Conservation (phyloP, 495 filamentous ascomycete species). For the Lasiosphaeria ovina region DNA sequence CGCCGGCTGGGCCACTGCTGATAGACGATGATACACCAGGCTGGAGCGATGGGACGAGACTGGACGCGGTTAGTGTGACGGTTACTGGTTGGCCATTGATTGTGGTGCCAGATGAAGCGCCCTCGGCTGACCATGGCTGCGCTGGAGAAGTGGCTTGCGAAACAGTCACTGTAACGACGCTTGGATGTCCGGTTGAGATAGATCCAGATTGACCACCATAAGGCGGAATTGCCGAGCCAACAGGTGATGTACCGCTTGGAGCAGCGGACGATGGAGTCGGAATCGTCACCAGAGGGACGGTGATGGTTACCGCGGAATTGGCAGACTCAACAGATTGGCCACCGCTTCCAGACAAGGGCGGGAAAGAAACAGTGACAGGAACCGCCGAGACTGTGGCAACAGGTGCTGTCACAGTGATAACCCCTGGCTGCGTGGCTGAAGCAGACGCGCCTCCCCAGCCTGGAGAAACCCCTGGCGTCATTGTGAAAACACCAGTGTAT, state of each 20-base stretch:
- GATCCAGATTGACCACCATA: constrained; percentile 6
- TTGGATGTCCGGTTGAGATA: constrained; percentile 4
- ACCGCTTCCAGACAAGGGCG: constrained; percentile 2
- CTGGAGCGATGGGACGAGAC: neutral
- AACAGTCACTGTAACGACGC: constrained; percentile 5
- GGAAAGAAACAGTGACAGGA: constrained; percentile 5
- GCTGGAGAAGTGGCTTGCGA: neutral
- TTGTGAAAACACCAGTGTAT: constrained; percentile 20
- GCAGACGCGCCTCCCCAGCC: neutral
- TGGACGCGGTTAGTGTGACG: neutral
- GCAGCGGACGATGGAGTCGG: constrained; percentile 1
- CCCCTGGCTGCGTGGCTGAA: neutral
- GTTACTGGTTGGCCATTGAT: neutral
- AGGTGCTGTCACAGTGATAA: neutral
- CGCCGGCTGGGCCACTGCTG: neutral
- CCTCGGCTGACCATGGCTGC: neutral
- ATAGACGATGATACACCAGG: neutral
- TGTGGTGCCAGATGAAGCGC: neutral
- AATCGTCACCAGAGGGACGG: constrained; percentile 5
- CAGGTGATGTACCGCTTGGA: constrained; percentile 1
- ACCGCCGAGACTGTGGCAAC: constrained; percentile 4
- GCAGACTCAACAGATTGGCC: neutral
- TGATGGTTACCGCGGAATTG: constrained; percentile 11
- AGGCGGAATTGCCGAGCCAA: neutral
- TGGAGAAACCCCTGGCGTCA: constrained; percentile 3